Evolutionary conservation across 2,329 filamentous ascomycete genomes (phyloP).

Genomic region (Colletotrichum filicis): DNA sequence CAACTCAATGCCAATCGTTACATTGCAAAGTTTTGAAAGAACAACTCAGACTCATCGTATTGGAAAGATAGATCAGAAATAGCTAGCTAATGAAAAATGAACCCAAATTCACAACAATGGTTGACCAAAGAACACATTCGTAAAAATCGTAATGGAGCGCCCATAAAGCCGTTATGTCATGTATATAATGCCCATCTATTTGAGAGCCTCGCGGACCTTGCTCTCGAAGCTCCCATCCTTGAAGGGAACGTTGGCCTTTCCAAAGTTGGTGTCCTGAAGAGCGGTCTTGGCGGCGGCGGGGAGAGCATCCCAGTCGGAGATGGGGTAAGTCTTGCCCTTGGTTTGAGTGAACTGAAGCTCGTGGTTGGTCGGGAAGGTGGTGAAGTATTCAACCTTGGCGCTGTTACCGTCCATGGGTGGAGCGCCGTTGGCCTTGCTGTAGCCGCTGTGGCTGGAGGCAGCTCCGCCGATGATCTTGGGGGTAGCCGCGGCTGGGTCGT

Average conservation of each 20-base stretch:
- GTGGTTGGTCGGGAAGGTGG: conserved; percentile 47
- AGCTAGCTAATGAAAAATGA: background rate
- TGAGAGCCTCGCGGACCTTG: background rate
- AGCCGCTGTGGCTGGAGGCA: conserved; percentile 50
- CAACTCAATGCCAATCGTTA: background rate
- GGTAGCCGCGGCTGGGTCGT: conserved; percentile 40
- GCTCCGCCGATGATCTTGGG: conserved; percentile 48
- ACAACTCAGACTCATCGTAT: background rate
- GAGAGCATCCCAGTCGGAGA: conserved; percentile 56
- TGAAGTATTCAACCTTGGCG: conserved; percentile 47
- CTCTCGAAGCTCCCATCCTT: conserved; percentile 42
- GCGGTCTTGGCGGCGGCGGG: conserved; percentile 47
- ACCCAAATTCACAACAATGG: background rate
- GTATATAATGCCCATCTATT: background rate
- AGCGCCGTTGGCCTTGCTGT: conserved; percentile 39
- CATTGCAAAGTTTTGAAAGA: background rate
- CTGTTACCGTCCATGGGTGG: conserved; percentile 37
- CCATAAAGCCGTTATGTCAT: background rate
- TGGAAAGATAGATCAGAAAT: background rate
- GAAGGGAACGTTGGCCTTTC: conserved; percentile 53
- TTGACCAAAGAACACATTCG: background rate
- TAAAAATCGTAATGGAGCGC: background rate
- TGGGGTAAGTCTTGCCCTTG: conserved; percentile 49
- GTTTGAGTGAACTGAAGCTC: conserved; percentile 47
- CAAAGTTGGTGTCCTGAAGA: conserved; percentile 51